These are phyloP conservation scores for Aspergillus novofumigatus DNA, from an alignment of 2,329 filamentous ascomycete genomes.

Conservation along the genomic window DNA sequence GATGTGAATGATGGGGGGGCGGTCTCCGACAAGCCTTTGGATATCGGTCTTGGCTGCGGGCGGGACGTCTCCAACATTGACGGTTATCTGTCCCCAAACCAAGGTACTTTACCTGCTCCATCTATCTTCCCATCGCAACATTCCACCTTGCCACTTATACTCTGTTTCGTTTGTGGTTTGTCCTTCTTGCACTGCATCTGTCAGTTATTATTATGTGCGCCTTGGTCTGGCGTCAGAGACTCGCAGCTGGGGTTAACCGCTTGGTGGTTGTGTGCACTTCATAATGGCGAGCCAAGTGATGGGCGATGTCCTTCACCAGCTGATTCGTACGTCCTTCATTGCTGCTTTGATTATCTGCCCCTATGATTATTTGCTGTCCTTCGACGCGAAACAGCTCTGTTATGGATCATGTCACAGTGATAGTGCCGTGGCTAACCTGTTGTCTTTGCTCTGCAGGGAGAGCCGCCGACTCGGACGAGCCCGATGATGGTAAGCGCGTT, in stretches of 20 bases:
- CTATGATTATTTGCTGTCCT: neutral
- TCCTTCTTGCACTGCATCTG: slow-evolving; percentile 2
- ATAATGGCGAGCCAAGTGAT: slow-evolving; percentile 35
- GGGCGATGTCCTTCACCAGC: slow-evolving; percentile 30
- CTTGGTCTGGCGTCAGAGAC: slow-evolving; percentile 26
- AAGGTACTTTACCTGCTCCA: neutral
- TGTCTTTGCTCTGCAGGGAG: slow-evolving; percentile 24
- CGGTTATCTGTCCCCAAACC: neutral
- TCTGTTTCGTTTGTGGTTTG: neutral
- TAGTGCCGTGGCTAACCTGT: slow-evolving; percentile 15
- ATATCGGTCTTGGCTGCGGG: neutral
- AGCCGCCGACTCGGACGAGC: slow-evolving; percentile 34
- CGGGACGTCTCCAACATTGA: neutral
- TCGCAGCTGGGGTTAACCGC: slow-evolving; percentile 32
- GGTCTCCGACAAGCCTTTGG: neutral
- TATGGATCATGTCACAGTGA: neutral
- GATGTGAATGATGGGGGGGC: neutral
- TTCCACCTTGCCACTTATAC: neutral
- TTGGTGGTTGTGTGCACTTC: slow-evolving; percentile 22
- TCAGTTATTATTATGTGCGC: slow-evolving; percentile 36
- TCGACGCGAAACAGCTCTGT: neutral
- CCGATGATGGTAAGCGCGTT: slow-evolving; percentile 34
- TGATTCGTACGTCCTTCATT: slow-evolving; percentile 31
- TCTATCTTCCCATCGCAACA: neutral
- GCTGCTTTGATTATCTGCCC: neutral